Evolutionary conservation across 2,329 filamentous ascomycete genomes (phyloP).

Genomic region (Talaromyces piceae): DNA sequence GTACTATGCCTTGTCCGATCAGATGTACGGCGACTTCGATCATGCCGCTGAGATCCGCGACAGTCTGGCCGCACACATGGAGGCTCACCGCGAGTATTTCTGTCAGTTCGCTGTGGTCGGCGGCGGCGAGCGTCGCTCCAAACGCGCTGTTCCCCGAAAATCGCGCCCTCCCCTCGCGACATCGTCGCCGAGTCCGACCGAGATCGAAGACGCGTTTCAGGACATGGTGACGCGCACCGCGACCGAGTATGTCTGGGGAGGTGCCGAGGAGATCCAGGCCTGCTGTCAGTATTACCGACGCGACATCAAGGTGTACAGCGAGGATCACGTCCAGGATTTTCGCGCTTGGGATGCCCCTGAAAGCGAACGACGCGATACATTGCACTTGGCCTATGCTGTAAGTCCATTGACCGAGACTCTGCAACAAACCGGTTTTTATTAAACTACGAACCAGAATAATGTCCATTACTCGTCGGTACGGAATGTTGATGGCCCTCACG

Average conservation of each 20-base stretch:
- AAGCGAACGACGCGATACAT: conserved; percentile 27
- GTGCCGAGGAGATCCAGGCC: conserved; percentile 60
- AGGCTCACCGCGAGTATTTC: conserved; percentile 53
- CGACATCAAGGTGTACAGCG: conserved; percentile 55
- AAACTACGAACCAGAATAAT: conserved; percentile 53
- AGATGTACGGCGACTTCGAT: conserved; percentile 55
- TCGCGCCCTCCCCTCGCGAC: background rate
- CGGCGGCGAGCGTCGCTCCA: conserved; percentile 51
- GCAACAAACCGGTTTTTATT: no score
- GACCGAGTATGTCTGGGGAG: conserved; percentile 54
- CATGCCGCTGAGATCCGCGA: conserved; percentile 53
- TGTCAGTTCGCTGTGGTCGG: conserved; percentile 54
- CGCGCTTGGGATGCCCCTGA: conserved; percentile 39
- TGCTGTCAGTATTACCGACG: conserved; percentile 56
- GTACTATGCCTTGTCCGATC: conserved; percentile 61
- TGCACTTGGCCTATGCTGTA: conserved; percentile 60
- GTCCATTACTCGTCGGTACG: conserved; percentile 63
- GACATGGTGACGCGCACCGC: conserved; percentile 54
- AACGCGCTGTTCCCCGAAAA: conserved; percentile 41
- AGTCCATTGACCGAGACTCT: no score
- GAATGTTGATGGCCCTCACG: conserved; percentile 52
- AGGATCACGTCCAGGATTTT: conserved; percentile 33
- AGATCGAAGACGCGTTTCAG: conserved; percentile 52
- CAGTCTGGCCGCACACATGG: conserved; percentile 55
- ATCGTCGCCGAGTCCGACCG: conserved; percentile 42